phyloP scores from a whole-genome alignment of 371 early-diverging fungal species.

The Chytridiales sp. region DNA sequence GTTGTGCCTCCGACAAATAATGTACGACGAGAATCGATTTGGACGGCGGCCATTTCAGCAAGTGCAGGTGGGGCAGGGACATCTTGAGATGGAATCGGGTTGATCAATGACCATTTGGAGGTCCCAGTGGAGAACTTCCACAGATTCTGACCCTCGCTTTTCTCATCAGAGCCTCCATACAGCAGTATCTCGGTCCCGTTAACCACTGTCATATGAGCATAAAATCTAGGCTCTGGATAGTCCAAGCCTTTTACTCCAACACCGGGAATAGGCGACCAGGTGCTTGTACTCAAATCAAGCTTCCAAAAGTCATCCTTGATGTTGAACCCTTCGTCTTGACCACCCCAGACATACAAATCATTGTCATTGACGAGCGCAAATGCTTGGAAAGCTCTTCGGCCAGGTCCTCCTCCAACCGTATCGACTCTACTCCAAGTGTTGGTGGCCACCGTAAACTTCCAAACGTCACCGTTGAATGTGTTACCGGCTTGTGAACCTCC shows the following conservation, averaged over 20 bases:
- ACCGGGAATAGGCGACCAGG: constrained; percentile 2
- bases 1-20: constrained; percentile 15
- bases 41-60: constrained; percentile 2
- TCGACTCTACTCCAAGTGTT: constrained; percentile 4
- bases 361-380: constrained; percentile 2
- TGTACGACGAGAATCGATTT: constrained; percentile 3
- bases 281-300: constrained; percentile 4
- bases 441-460: constrained; percentile 4
- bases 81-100: neutral
- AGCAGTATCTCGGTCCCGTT: constrained; percentile 22
- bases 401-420: constrained; percentile 2
- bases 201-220: constrained; percentile 4
- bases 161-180: constrained; percentile 17
- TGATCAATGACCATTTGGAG: neutral
- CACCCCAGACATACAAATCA: constrained; percentile 13
- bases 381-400: constrained; percentile 6
- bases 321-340: constrained; percentile 16
- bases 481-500: constrained; percentile 7
- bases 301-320: constrained; percentile 17
- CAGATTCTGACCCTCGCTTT: neutral
- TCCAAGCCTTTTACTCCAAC: neutral
- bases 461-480: constrained; percentile 4
- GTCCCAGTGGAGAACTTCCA: constrained; percentile 8
- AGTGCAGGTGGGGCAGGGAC: neutral
- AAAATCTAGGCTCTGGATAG: neutral